Evolutionary conservation across 495 filamentous ascomycete genomes (phyloP), one percentile per base, ranked within the genome.

Genomic region (Parathielavia hyrcaniae): DNA sequence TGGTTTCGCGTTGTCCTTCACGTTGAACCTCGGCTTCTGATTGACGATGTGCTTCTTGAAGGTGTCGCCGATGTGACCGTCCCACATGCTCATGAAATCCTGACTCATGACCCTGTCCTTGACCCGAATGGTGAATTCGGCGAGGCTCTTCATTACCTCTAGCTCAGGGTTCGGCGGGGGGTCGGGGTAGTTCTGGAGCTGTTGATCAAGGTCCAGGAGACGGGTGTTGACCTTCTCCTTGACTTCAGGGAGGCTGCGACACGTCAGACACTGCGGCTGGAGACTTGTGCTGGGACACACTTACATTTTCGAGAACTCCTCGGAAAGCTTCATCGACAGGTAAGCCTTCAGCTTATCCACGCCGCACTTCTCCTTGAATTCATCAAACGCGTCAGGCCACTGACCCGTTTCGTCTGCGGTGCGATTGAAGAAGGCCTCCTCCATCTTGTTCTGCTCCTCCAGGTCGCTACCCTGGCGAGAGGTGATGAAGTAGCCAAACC

Each of bases 401-500:
- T 78, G 69, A 1, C 70, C 63, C 1, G 60, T 23, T 0, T 51
- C 30, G 16, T 60, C 53, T 1, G 61, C 56, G 1, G 58, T 66
- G 0, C 73, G 59, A 0, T 70, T 62, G 51, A 90, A 90, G 64
- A 87, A 89, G 0, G 68, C 56, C 4, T 77, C 72, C 55, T 89
- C 87, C 61, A 83, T 80, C 7, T 65, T 62, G 1, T 79, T 70
- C 0, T 86, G 86, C 10, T 74, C 66, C 2, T 75, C 67, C 49
- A 89, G 77, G 26, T 79, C 71, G 30, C 61, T 64, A 56, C 55
- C 83, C 43, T 45, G 69, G 8, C 41, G 78, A 60, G 69, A 83
- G 51, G 81, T 83, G 19, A 88, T 81, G 53, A 81, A 86, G 55
- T 86, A 88, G 0, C 83, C 83, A 39, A 86, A 76, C 0, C 86